A percentile compares a stretch with the other conserved stretches of the same genome.
These are phyloP conservation scores for Irineochytrium annulatum DNA, from an alignment of 192 early-diverging fungal genomes.

Conservation along the genomic window DNA sequence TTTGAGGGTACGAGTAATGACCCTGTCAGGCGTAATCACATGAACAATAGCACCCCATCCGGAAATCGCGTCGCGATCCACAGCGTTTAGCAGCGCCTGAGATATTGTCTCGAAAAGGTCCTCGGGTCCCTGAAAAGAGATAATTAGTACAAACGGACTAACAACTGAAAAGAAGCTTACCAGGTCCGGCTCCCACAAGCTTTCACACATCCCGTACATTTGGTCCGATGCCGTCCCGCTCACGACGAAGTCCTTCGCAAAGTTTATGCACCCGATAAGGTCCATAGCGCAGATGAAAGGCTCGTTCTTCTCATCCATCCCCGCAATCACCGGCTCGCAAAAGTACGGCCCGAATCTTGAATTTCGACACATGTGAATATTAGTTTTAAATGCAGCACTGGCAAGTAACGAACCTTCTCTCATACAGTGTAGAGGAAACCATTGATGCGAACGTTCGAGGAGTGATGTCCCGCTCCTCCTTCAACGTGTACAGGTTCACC, in stretches of 20 bases:
- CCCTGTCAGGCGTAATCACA: conserved; percentile 80
- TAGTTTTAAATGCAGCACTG: neutral
- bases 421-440: conserved; percentile 94
- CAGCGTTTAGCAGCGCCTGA: conserved; percentile 88
- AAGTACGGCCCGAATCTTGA: conserved; percentile 94
- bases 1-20: conserved; percentile 86
- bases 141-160: neutral
- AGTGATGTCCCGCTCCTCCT: conserved; percentile 93
- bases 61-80: conserved; percentile 88
- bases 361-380: conserved; percentile 3
- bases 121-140: conserved; percentile 65
- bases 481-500: conserved; percentile 92
- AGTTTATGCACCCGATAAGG: conserved; percentile 90
- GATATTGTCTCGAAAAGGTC: conserved; percentile 97
- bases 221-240: conserved; percentile 80
- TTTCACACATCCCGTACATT: conserved; percentile 95
- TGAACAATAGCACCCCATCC: conserved; percentile 98
- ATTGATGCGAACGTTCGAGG: conserved; percentile 90
- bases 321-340: conserved; percentile 91
- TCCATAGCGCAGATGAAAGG: conserved; percentile 96
- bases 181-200: conserved; percentile 95
- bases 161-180: conserved; percentile 39
- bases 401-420: conserved; percentile 57
- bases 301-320: conserved; percentile 80
- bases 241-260: conserved; percentile 92